A percentile compares a stretch with the other conserved stretches of the same genome.
These are phyloP conservation scores for Xylariaceae sp. DNA, from an alignment of 2,329 filamentous ascomycete genomes.

Conservation along the genomic window DNA sequence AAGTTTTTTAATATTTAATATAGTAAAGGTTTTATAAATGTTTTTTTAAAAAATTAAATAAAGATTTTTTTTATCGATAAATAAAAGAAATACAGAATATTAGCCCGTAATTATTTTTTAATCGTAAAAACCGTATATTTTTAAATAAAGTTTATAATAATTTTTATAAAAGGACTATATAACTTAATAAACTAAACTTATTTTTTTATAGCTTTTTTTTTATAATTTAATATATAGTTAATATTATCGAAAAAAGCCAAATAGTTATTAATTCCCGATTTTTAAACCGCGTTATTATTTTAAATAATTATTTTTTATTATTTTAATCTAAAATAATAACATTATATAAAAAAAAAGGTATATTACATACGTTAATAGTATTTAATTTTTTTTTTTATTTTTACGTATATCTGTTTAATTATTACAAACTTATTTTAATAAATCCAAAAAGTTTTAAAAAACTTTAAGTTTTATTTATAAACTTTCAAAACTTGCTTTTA, in stretches of 20 bases:
- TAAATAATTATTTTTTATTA: not conserved
- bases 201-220: not conserved
- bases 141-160: not conserved
- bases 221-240: not conserved
- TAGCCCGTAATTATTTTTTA: not conserved
- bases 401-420: not conserved
- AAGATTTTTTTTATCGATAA: not conserved
- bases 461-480: not conserved
- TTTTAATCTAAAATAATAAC: not conserved
- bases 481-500: not conserved
- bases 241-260: not conserved
- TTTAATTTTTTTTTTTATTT: slow-evolving; percentile 3
- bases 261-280: not conserved
- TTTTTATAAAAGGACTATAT: not conserved
- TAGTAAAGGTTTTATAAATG: not conserved
- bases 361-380: not conserved
- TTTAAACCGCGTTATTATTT: not conserved
- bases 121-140: not conserved
- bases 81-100: not conserved
- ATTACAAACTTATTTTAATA: not conserved
- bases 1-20: not conserved
- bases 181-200: not conserved
- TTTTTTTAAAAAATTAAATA: not conserved
- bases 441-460: not conserved
- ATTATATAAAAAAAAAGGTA: not conserved